phyloP scores from a whole-genome alignment of 805 yeast species.

The Blastobotrys chiropterorum region DNA sequence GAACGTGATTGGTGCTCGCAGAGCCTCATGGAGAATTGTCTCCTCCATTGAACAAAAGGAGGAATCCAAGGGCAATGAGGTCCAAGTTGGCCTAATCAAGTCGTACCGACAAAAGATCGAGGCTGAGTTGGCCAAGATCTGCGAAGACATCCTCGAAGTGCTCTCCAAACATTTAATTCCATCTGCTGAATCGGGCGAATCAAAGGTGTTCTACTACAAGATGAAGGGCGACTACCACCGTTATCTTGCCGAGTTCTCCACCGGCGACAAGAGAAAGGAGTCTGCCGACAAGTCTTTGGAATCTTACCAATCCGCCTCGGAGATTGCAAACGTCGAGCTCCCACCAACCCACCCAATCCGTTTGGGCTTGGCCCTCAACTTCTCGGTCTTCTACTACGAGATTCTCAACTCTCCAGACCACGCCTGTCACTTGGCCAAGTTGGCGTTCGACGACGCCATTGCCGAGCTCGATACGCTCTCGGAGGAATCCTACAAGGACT shows the following conservation, averaged over 20 bases:
- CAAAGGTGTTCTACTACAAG: conserved; percentile 96
- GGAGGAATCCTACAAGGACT: conserved; percentile 97
- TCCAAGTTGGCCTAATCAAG: conserved; percentile 83
- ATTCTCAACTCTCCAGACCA: conserved; percentile 97
- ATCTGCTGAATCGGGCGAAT: conserved; percentile 92
- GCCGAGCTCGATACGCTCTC: conserved; percentile 97
- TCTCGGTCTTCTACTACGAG: conserved; percentile 97
- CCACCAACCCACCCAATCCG: conserved; percentile 99
- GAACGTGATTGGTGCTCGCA: conserved; percentile 97
- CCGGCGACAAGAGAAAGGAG: conserved; percentile 82
- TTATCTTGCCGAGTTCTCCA: conserved; percentile 95
- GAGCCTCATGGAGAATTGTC: conserved; percentile 99
- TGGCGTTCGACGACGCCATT: conserved; percentile 98
- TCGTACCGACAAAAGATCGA: conserved; percentile 94
- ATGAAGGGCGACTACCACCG: conserved; percentile 99
- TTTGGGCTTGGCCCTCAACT: conserved; percentile 94
- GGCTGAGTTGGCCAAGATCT: conserved; percentile 82
- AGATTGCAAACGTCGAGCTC: conserved; percentile 92
- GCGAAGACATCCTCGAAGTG: conserved; percentile 88
- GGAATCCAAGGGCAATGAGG: conserved; percentile 90
- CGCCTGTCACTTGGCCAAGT: conserved; percentile 98
- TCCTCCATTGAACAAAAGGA: conserved; percentile 97
- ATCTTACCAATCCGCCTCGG: conserved; percentile 93
- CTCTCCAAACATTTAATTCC: conserved; percentile 87
- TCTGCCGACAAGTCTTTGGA: conserved; percentile 90